Percentiles rank a stretch among this genome's conserved stretches.
Evolutionary conservation across 1,139 yeast species (phyloP).

Genomic region (Taiozyma onychis): DNA sequence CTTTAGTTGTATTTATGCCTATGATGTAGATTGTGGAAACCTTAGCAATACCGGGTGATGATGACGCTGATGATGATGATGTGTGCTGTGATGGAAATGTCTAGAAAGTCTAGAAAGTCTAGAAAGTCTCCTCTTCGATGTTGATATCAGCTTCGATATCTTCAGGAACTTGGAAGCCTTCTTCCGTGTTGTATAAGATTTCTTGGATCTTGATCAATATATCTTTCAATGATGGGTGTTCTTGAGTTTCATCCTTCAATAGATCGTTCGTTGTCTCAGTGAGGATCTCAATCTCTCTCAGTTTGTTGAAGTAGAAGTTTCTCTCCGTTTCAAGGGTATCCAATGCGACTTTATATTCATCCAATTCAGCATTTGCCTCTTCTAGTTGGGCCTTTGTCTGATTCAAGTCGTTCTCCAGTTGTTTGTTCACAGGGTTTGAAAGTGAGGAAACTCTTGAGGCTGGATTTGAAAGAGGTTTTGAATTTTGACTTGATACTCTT

Average conservation of each 20-base stretch:
- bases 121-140: conserved; percentile 25
- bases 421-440: conserved; percentile 12
- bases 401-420: conserved; percentile 29
- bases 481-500: conserved; percentile 3
- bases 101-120: neutral
- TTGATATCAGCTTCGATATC: conserved; percentile 21
- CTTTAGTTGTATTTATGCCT: neutral
- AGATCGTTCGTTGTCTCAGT: conserved; percentile 60
- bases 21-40: neutral
- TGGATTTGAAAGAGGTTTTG: conserved; percentile 22
- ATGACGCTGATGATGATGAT: neutral
- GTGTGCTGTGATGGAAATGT: neutral
- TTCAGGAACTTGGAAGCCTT: conserved; percentile 42
- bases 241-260: conserved; percentile 32
- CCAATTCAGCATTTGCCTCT: conserved; percentile 42
- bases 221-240: conserved; percentile 31
- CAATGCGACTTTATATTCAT: conserved; percentile 45
- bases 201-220: conserved; percentile 62
- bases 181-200: conserved; percentile 76
- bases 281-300: conserved; percentile 81
- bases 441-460: conserved; percentile 22
- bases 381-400: conserved; percentile 35
- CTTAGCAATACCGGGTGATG: neutral
- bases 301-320: conserved; percentile 83
- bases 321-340: conserved; percentile 70